Conservation (phyloP, 1,284 basidiomycete species). For the Ganoderma sp. region DNA sequence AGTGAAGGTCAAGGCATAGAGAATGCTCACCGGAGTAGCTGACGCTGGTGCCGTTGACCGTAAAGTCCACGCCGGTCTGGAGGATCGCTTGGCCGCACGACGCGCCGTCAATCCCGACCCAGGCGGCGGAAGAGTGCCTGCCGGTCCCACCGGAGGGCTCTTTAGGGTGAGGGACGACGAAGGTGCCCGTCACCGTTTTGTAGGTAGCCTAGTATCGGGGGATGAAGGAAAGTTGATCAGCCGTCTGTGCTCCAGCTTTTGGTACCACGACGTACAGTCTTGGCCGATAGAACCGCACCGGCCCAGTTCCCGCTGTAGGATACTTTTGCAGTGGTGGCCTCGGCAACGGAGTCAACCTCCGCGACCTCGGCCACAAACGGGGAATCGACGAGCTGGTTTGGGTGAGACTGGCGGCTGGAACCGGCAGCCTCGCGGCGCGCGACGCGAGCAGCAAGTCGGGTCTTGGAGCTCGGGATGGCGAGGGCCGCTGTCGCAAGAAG, state of each 20-base stretch:
- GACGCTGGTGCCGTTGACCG: slow-evolving; percentile 30
- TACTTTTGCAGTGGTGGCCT: slow-evolving; percentile 25
- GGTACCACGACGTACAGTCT: slow-evolving; percentile 25
- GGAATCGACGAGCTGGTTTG: slow-evolving; percentile 16
- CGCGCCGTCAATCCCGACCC: slow-evolving; percentile 32
- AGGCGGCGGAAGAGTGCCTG: slow-evolving; percentile 37
- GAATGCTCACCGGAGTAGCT: slow-evolving; percentile 29
- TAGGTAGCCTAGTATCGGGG: slow-evolving; percentile 31
- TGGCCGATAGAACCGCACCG: slow-evolving; percentile 32
- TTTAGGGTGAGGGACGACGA: slow-evolving; percentile 39
- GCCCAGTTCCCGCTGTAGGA: slow-evolving; percentile 39
- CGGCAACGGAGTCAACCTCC: slow-evolving; percentile 12
- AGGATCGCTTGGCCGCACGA: slow-evolving; percentile 30
- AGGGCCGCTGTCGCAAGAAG: slow-evolving; percentile 33
- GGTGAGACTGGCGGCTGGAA: slow-evolving; percentile 27
- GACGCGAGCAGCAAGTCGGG: slow-evolving; percentile 29
- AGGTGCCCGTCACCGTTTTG: slow-evolving; percentile 41
- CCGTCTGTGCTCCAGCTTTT: too few relatives aligned
- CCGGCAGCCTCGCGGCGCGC: slow-evolving; percentile 25
- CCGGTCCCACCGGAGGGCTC: slow-evolving; percentile 35
- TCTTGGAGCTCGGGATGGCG: slow-evolving; percentile 28
- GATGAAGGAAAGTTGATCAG: background rate
- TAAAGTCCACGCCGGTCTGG: slow-evolving; percentile 42
- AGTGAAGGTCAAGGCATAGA: background rate
- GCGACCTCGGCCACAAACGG: background rate